Evolutionary conservation across 768 basidiomycete species (phyloP).

Genomic region (Scleroderma bovista): DNA sequence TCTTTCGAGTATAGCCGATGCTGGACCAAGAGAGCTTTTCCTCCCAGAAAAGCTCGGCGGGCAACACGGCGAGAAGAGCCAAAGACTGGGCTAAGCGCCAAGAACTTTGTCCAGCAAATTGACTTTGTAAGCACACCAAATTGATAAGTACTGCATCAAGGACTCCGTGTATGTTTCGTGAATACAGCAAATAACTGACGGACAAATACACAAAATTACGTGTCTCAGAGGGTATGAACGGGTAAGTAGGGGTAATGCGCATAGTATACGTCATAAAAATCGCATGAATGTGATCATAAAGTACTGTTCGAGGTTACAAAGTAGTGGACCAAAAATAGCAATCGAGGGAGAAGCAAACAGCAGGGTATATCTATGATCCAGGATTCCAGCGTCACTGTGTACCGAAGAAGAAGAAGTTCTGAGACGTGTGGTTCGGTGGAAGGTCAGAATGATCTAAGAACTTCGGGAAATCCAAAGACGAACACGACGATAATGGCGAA

Average conservation of each 20-base stretch:
- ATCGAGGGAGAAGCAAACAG: no score
- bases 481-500: constrained; percentile 22
- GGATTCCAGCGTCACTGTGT: constrained; percentile 8
- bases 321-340: no score
- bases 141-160: neutral
- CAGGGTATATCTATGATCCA: neutral
- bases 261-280: no score
- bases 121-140: no score
- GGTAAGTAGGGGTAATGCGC: no score
- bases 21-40: constrained; percentile 3
- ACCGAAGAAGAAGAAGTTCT: constrained; percentile 11
- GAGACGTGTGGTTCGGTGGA: constrained; percentile 4
- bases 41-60: constrained; percentile 3
- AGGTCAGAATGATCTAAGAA: constrained; percentile 9
- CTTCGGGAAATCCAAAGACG: constrained; percentile 9
- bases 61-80: constrained; percentile 9
- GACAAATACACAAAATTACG: no score
- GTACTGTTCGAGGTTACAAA: neutral
- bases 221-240: no score
- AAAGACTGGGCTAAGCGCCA: neutral
- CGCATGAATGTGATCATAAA: neutral
- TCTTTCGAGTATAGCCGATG: constrained; percentile 2
- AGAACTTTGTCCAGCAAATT: no score
- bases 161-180: neutral
- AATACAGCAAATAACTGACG: neutral